A percentile compares a stretch with the other conserved stretches of the same genome.
Evolutionary conservation across 208 protist species (phyloP).

Genomic region (Acanthamoeba sp.): DNA sequence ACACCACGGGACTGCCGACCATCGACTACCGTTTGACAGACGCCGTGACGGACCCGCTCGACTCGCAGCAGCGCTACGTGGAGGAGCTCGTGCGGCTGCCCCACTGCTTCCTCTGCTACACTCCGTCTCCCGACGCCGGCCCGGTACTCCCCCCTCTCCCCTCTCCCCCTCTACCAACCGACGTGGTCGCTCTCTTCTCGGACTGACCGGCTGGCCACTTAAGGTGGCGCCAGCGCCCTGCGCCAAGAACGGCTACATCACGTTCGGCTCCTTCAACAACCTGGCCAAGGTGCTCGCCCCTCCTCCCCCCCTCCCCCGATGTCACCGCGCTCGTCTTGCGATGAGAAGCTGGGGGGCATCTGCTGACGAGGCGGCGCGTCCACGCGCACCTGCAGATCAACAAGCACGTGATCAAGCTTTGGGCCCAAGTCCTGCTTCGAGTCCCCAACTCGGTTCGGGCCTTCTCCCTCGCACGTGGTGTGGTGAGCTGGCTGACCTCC

Average conservation of each 20-base stretch:
- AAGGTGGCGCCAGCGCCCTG: constrained; percentile 33
- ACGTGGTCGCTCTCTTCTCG: too few relatives aligned
- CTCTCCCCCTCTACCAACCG: background rate
- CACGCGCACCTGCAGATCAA: background rate
- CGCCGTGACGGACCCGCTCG: constrained; percentile 72
- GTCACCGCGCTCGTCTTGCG: background rate
- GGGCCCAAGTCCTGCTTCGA: constrained; percentile 72
- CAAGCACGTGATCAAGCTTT: constrained; percentile 70
- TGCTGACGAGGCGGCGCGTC: too few relatives aligned
- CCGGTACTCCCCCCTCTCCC: background rate
- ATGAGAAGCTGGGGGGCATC: too few relatives aligned
- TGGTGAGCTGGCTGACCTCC: background rate
- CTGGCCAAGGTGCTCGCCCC: constrained; percentile 82
- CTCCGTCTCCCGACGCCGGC: constrained; percentile 54
- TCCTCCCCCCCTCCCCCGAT: background rate
- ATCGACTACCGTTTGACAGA: constrained; percentile 86
- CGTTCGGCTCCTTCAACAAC: constrained; percentile 86
- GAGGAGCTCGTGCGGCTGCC: constrained; percentile 80
- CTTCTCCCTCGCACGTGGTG: background rate
- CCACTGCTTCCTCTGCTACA: constrained; percentile 82
- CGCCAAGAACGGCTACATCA: constrained; percentile 80
- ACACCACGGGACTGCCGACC: constrained; percentile 83
- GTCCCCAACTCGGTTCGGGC: constrained; percentile 27
- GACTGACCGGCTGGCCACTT: too few relatives aligned
- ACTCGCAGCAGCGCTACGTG: constrained; percentile 72